These are phyloP conservation scores for Hyphochytrium catenoides DNA, from an alignment of 352 stramenopile species.

Conservation along the genomic window DNA sequence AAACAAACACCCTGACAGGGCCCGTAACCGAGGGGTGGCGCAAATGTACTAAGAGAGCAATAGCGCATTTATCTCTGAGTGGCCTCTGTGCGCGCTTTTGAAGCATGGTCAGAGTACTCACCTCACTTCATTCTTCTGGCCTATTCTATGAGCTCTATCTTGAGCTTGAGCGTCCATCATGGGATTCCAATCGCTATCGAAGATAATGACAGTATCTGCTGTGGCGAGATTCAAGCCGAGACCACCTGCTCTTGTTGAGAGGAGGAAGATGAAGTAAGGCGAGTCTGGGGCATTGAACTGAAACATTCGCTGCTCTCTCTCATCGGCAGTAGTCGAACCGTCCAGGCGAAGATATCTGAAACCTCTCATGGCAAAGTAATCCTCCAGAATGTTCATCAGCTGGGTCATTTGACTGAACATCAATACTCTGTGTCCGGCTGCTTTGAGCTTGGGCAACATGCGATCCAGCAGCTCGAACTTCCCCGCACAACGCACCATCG, in stretches of 20 bases:
- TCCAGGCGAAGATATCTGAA: conserved; percentile 90
- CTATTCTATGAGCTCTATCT: conserved; percentile 71
- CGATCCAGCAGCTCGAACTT: conserved; percentile 90
- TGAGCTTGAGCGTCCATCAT: conserved; percentile 77
- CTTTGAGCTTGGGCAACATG: conserved; percentile 85
- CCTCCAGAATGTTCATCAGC: conserved; percentile 64
- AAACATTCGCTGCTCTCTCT: conserved; percentile 91
- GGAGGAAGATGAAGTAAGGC: conserved; percentile 83
- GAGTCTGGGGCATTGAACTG: conserved; percentile 82
- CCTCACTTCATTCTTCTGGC: conserved; percentile 69
- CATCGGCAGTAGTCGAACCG: conserved; percentile 80
- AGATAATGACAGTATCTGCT: conserved; percentile 98
- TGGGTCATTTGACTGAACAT: conserved; percentile 77
- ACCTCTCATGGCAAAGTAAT: conserved; percentile 62
- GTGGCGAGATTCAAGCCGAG: conserved; percentile 92
- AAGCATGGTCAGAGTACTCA: too few species aligned
- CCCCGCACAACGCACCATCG: conserved; percentile 43
- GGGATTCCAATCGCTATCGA: conserved; percentile 99
- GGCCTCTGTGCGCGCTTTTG: too few species aligned
- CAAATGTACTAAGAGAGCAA: too few species aligned
- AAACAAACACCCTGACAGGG: too few species aligned
- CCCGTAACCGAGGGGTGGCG: too few species aligned
- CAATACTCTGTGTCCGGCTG: conserved; percentile 62
- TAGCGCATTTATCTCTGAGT: too few species aligned
- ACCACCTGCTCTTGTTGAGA: conserved; percentile 89